These are phyloP conservation scores for Clathrospora elynae DNA, from an alignment of 2,329 filamentous ascomycete genomes.

Conservation along the genomic window DNA sequence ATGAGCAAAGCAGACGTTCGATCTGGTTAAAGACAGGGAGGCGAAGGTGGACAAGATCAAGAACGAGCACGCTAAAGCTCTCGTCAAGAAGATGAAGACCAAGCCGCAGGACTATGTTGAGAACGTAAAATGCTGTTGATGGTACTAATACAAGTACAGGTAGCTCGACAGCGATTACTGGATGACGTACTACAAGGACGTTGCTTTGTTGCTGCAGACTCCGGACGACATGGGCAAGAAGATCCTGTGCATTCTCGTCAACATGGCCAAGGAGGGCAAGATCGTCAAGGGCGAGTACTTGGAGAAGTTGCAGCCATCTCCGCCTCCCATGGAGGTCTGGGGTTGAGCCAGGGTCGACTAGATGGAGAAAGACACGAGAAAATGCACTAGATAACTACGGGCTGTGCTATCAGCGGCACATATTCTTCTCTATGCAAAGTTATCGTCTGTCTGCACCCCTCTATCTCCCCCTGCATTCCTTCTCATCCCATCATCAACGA, in stretches of 20 bases:
- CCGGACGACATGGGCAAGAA: background rate
- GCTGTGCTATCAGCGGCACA: background rate
- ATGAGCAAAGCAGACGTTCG: background rate
- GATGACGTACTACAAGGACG: background rate
- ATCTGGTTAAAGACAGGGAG: no score
- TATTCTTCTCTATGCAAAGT: conserved; percentile 14
- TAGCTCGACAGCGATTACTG: background rate
- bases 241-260: background rate
- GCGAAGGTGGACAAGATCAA: background rate
- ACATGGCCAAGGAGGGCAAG: background rate
- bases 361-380: no score
- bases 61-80: background rate
- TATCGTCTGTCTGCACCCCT: conserved; percentile 13
- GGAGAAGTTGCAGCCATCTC: background rate
- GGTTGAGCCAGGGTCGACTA: no score
- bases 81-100: background rate
- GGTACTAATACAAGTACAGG: background rate
- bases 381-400: no score
- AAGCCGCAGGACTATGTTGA: background rate
- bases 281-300: background rate
- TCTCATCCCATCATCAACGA: background rate
- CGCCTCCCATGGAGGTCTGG: background rate
- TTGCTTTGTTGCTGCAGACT: background rate
- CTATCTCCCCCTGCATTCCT: background rate
- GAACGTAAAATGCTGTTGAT: background rate